phyloP scores from a whole-genome alignment of 805 yeast genomes.

The Ogataea pignaliae region DNA sequence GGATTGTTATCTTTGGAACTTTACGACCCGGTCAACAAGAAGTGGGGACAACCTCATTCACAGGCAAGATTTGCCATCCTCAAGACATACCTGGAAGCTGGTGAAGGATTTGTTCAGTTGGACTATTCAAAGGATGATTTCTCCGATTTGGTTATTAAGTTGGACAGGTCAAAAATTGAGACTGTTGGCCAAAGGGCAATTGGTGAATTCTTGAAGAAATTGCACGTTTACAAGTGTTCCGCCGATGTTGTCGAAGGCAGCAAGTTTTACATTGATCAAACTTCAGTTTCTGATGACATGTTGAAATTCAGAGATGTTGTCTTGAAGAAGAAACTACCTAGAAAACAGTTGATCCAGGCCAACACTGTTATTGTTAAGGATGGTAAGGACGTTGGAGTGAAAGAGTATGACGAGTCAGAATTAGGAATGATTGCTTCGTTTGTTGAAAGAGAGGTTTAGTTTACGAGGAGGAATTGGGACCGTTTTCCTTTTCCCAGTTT shows the following conservation, averaged over 20 bases:
- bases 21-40: constrained; percentile 76
- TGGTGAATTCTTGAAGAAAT: constrained; percentile 61
- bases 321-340: constrained; percentile 68
- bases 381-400: constrained; percentile 44
- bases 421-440: constrained; percentile 78
- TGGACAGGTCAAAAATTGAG: constrained; percentile 60
- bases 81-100: constrained; percentile 67
- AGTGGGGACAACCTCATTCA: constrained; percentile 96
- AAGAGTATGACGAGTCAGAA: constrained; percentile 70
- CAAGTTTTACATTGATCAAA: constrained; percentile 58
- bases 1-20: constrained; percentile 79
- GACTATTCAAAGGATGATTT: constrained; percentile 43
- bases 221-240: constrained; percentile 76
- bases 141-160: constrained; percentile 54
- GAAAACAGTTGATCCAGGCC: constrained; percentile 81
- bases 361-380: constrained; percentile 48
- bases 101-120: constrained; percentile 53
- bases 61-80: constrained; percentile 86
- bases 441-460: constrained; percentile 48
- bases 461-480: neutral
- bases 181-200: constrained; percentile 71
- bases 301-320: constrained; percentile 66
- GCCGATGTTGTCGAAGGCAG: constrained; percentile 67
- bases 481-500: neutral
- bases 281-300: constrained; percentile 61